A percentile compares a stretch with the other conserved stretches of the same genome.
Conservation (phyloP, 805 yeast species). For the Lachancea quebecensis region DNA sequence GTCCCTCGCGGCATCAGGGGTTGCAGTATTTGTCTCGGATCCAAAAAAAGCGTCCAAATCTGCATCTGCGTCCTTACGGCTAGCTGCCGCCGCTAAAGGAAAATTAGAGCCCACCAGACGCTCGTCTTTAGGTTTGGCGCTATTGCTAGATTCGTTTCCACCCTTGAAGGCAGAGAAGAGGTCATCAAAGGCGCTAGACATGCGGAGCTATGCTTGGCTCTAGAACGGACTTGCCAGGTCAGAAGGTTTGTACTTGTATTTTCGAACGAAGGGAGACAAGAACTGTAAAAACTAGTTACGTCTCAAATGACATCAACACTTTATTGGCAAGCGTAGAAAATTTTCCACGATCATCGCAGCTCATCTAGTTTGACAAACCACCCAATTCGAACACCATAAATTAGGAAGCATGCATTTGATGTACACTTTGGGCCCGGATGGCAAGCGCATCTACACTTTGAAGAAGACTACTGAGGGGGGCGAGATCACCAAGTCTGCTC, state of each 20-base stretch:
- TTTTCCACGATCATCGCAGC: not conserved
- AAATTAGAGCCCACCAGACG: not conserved
- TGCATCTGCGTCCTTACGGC: not conserved
- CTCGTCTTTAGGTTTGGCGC: not conserved
- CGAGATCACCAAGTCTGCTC: conserved; percentile 97
- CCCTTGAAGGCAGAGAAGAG: conserved; percentile 31
- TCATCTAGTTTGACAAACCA: not conserved
- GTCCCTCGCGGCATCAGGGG: conserved; percentile 6
- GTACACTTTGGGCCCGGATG: conserved; percentile 93
- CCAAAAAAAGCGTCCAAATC: conserved; percentile 3
- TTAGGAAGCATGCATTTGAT: conserved; percentile 80
- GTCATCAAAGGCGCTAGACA: conserved; percentile 40
- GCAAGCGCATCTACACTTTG: conserved; percentile 92
- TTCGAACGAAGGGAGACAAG: not conserved
- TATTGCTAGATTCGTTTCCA: not conserved
- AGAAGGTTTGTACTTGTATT: not conserved
- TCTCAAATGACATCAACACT: not conserved
- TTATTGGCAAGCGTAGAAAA: not conserved
- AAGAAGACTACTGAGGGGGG: conserved; percentile 76
- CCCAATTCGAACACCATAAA: not conserved
- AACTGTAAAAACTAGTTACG: not conserved
- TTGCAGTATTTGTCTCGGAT: not conserved
- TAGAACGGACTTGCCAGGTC: no score
- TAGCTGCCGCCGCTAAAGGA: no score
- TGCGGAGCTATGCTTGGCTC: not conserved